These are phyloP conservation scores for Candida frijolesensis DNA, from an alignment of 1,139 yeast genomes.

Conservation along the genomic window DNA sequence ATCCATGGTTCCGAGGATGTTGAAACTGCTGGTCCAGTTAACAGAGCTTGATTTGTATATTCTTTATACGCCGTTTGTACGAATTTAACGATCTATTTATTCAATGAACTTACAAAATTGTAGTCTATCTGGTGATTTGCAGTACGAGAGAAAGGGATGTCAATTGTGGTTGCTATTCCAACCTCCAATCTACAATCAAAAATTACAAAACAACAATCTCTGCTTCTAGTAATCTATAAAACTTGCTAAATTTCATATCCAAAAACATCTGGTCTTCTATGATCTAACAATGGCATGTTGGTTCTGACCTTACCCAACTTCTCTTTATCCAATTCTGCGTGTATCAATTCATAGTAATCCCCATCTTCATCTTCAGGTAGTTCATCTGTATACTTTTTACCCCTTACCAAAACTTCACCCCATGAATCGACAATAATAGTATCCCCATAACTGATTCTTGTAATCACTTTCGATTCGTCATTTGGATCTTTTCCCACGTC, in stretches of 20 bases:
- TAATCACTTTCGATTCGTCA: constrained; percentile 32
- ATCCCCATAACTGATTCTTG: constrained; percentile 76
- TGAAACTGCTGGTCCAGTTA: constrained; percentile 50
- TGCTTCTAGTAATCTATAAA: neutral
- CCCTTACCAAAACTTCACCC: constrained; percentile 76
- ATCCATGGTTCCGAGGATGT: constrained; percentile 45
- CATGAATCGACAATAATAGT: constrained; percentile 86
- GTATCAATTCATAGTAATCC: constrained; percentile 54
- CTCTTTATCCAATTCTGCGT: constrained; percentile 70
- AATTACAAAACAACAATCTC: neutral
- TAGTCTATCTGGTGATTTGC: neutral
- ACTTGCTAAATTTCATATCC: constrained; percentile 4
- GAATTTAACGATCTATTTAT: constrained; percentile 1
- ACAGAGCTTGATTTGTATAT: constrained; percentile 19
- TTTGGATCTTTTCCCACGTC: constrained; percentile 40
- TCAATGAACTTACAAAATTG: neutral
- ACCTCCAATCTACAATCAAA: neutral
- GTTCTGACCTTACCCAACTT: constrained; percentile 51
- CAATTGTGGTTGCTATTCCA: too few relatives aligned
- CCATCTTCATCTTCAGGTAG: constrained; percentile 42
- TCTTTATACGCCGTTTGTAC: neutral
- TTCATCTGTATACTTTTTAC: constrained; percentile 33
- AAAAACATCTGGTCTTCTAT: constrained; percentile 35
- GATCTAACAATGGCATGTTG: constrained; percentile 76
- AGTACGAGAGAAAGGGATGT: too few relatives aligned